Base-by-base conservation (phyloP, 2,329 filamentous ascomycete species). In the Didymella glomerata region DNA sequence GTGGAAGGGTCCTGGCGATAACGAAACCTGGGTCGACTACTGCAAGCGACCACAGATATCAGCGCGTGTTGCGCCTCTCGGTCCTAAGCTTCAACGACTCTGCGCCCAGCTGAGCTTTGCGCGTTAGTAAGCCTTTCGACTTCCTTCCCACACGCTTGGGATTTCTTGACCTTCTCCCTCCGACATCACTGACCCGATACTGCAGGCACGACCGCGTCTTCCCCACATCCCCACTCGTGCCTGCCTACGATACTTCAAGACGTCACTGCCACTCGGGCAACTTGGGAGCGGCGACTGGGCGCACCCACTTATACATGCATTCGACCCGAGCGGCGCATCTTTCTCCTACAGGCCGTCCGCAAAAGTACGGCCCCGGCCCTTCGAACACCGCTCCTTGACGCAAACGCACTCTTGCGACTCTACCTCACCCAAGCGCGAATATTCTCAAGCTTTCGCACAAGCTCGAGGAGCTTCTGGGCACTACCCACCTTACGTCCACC, bases 261-360 rank as follows among this genome's bases (percentile, higher is more conserved):
- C 65, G 48, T 59, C 65, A 64, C 55, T 56, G 55, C 68, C 67
- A 63, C 51, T 56, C 54, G 46, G 66, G 65, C 69, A 64, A 46
- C 57, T 58, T 60, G 14, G 75, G 74, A 72, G 79, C 79, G 80
- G 80, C 80, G 80, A 81, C 80, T 83, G 81, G 79, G 79, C 81
- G 80, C 78, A 77, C 71, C 72, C 69, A 64, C 63, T 56, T 70
- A 76, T 81, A 79, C 77, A 83, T 83, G 81, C 77, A 77, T 73
- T 72, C 71, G 71, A 59, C 55, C 57, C 60, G 49, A 62, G 58
- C 61, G 51, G 57, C 57, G 56, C 52, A 52, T 61, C 58, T 67
- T 59, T 66, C 60, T 57, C 55, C 64, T 50, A 57, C 64, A 61
- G 54, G 49, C 57, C 68, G 64, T 65, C 66, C 55, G 48, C 65